These are phyloP conservation scores for Backusella sp. DNA, from an alignment of 192 early-diverging fungal species.

Conservation along the genomic window DNA sequence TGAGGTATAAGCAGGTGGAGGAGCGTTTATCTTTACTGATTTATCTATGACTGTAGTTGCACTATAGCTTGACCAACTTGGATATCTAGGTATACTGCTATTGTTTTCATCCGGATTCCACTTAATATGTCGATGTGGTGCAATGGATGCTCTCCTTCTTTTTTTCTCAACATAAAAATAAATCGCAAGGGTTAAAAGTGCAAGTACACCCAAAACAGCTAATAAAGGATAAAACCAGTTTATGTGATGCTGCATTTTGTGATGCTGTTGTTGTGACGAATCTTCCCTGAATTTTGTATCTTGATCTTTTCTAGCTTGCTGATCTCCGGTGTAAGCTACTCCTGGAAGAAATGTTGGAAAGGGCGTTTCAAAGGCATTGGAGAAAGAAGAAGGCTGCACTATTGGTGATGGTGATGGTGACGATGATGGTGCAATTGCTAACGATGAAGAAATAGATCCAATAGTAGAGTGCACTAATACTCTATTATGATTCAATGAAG, in stretches of 20 bases:
- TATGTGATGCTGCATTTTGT: neutral
- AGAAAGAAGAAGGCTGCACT: neutral
- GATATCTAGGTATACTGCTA: neutral
- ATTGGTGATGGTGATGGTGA: neutral
- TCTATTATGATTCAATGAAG: neutral
- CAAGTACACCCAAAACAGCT: slow-evolving; percentile 3
- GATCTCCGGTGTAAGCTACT: neutral
- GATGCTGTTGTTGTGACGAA: neutral
- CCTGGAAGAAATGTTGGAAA: neutral
- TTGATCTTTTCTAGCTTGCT: neutral
- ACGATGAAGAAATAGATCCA: neutral
- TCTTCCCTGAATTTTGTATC: neutral
- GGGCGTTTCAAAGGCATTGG: neutral
- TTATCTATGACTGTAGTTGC: neutral
- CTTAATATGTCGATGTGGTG: neutral
- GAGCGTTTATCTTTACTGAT: neutral
- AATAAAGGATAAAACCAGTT: slow-evolving; percentile 14
- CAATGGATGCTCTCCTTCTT: neutral
- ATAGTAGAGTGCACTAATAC: neutral
- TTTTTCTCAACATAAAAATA: slow-evolving; percentile 10
- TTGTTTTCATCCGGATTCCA: neutral
- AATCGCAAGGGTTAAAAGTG: neutral
- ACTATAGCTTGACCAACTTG: slow-evolving; percentile 7
- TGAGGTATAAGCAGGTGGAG: slow-evolving; percentile 14
- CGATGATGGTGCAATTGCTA: neutral